Percentiles rank a stretch among this genome's conserved stretches.
phyloP scores from a whole-genome alignment of 2,329 filamentous ascomycete genomes.

The Fusarium sp. region DNA sequence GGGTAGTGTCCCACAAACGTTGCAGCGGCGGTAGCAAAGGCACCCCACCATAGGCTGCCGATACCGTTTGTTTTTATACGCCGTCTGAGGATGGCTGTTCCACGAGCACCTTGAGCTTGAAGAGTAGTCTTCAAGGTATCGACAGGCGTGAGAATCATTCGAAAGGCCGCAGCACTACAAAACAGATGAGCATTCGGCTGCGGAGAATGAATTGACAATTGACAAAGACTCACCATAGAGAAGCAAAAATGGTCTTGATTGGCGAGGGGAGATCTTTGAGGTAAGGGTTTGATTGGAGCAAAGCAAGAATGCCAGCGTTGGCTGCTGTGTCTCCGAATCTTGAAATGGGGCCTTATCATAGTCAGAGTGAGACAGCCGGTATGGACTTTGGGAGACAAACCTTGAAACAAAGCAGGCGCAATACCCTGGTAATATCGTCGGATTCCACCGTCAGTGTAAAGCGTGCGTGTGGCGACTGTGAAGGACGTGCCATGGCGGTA shows the following conservation, averaged over 20 bases:
- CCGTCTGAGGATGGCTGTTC: slow-evolving; percentile 58
- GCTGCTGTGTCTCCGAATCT: slow-evolving; percentile 64
- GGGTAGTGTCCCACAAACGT: slow-evolving; percentile 65
- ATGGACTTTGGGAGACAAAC: slow-evolving; percentile 30
- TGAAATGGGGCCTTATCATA: slow-evolving; percentile 56
- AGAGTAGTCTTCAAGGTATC: slow-evolving; percentile 66
- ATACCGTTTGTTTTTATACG: slow-evolving; percentile 60
- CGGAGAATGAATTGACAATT: background rate
- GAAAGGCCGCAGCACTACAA: slow-evolving; percentile 59
- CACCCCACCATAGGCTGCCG: slow-evolving; percentile 64
- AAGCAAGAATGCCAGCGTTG: slow-evolving; percentile 63
- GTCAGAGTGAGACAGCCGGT: background rate
- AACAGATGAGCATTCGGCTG: background rate
- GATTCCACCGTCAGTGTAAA: slow-evolving; percentile 59
- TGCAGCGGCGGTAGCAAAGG: slow-evolving; percentile 62
- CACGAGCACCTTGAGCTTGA: slow-evolving; percentile 61
- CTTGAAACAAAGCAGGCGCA: slow-evolving; percentile 60
- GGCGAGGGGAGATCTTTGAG: slow-evolving; percentile 58
- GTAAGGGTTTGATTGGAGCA: slow-evolving; percentile 62
- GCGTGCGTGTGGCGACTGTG: slow-evolving; percentile 54
- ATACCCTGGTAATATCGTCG: slow-evolving; percentile 62
- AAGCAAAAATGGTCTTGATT: slow-evolving; percentile 62
- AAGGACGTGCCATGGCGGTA: slow-evolving; percentile 62
- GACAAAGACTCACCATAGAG: slow-evolving; percentile 55
- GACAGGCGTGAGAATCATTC: slow-evolving; percentile 63